These are phyloP conservation scores for Mangifera indica DNA, from an alignment of 345 rosid genomes.

Conservation along the genomic window DNA sequence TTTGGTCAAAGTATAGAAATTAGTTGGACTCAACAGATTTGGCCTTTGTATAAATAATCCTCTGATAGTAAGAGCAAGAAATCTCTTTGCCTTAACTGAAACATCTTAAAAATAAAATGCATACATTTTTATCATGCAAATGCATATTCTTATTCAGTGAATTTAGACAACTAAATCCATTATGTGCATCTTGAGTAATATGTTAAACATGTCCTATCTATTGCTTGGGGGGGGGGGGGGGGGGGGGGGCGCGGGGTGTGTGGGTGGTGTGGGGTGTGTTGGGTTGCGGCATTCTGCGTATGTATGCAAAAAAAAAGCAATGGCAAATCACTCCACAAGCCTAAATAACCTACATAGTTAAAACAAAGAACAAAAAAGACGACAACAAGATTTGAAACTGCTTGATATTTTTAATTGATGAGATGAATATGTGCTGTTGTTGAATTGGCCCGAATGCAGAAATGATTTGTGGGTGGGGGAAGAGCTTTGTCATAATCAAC, in stretches of 20 bases:
- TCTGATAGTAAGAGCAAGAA: background rate
- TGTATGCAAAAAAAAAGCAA: background rate
- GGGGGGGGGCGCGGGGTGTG: no score
- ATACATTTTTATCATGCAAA: background rate
- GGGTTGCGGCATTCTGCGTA: no score
- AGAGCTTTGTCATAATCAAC: slow-evolving; percentile 25
- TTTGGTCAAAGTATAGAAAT: slow-evolving; percentile 10
- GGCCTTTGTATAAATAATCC: background rate
- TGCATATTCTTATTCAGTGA: background rate
- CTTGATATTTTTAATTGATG: no score
- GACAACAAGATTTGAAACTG: background rate
- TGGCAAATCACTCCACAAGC: background rate
- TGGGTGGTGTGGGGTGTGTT: no score
- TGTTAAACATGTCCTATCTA: background rate
- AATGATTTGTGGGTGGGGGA: slow-evolving; percentile 6
- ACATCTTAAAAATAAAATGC: background rate
- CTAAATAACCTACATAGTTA: background rate
- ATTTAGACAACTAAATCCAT: background rate
- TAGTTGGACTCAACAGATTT: background rate
- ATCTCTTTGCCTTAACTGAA: background rate
- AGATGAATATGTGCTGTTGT: no score
- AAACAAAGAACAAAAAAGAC: background rate
- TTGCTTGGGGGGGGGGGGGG: no score
- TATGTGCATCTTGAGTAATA: background rate
- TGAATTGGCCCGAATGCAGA: no score